These are phyloP conservation scores for Colletotrichum agaves DNA, from an alignment of 2,329 filamentous ascomycete genomes.

Conservation along the genomic window DNA sequence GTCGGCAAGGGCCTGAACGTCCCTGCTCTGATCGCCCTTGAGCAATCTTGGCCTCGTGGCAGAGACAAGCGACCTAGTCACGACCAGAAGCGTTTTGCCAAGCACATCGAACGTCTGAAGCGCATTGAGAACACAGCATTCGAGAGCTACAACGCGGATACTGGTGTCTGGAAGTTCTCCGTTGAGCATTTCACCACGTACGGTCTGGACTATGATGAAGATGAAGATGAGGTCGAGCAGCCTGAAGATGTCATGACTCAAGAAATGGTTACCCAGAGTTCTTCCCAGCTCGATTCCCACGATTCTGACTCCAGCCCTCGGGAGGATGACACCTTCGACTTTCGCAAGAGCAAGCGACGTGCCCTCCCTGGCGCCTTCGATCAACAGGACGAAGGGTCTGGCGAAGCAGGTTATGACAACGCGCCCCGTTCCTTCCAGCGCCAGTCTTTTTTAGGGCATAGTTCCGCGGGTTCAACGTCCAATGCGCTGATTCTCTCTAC, in stretches of 20 bases:
- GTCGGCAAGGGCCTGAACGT: slow-evolving; percentile 92
- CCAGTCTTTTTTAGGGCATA: slow-evolving; percentile 92
- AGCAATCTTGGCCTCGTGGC: slow-evolving; percentile 90
- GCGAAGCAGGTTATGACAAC: slow-evolving; percentile 56
- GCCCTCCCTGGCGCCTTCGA: slow-evolving; percentile 86
- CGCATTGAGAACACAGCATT: slow-evolving; percentile 85
- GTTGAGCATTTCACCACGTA: slow-evolving; percentile 99
- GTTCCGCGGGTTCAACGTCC: slow-evolving; percentile 84
- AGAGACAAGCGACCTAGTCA: slow-evolving; percentile 65
- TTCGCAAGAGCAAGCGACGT: slow-evolving; percentile 55
- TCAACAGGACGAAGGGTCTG: slow-evolving; percentile 62
- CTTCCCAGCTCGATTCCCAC: slow-evolving; percentile 41
- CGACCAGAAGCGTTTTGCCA: slow-evolving; percentile 74
- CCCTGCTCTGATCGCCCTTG: slow-evolving; percentile 85
- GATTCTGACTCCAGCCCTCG: slow-evolving; percentile 49
- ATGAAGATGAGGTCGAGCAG: slow-evolving; percentile 65
- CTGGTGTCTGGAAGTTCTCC: slow-evolving; percentile 88
- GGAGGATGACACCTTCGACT: slow-evolving; percentile 68
- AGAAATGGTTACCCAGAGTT: neutral
- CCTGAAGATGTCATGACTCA: neutral
- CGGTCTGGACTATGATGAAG: slow-evolving; percentile 84
- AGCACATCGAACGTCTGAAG: slow-evolving; percentile 85
- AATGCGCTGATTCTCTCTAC: slow-evolving; percentile 68
- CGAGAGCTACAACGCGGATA: slow-evolving; percentile 79
- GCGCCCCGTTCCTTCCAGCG: slow-evolving; percentile 48